Conservation (phyloP, 1,284 basidiomycete species). For the Cutaneotrichosporon mucoides region DNA sequence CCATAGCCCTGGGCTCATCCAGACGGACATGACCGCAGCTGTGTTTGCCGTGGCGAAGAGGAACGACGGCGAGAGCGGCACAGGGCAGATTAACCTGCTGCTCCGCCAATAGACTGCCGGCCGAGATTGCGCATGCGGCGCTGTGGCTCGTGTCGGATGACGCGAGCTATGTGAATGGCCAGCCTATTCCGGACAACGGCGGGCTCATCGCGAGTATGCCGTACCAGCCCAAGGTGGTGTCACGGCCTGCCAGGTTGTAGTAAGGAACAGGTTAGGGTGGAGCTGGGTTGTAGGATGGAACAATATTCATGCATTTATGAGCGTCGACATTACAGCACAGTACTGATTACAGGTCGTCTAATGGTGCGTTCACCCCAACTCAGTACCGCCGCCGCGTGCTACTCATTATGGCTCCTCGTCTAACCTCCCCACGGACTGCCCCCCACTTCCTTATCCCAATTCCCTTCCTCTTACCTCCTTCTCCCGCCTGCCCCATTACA, state of each 20-base stretch:
- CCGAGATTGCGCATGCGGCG: conserved; percentile 72
- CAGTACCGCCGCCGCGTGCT: too few relatives aligned
- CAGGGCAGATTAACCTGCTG: conserved; percentile 82
- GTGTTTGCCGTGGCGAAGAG: conserved; percentile 75
- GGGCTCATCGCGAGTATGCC: conserved; percentile 71
- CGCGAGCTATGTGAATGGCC: conserved; percentile 87
- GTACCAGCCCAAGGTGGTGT: conserved; percentile 49
- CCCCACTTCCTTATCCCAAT: too few relatives aligned
- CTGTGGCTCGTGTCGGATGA: conserved; percentile 87
- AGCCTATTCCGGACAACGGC: conserved; percentile 81
- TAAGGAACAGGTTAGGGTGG: too few relatives aligned
- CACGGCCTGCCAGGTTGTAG: too few relatives aligned
- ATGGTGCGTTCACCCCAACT: too few relatives aligned
- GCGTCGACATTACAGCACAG: too few relatives aligned
- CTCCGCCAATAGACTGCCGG: conserved; percentile 66
- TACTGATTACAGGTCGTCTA: too few relatives aligned
- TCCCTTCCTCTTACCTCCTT: too few relatives aligned
- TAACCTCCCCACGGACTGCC: too few relatives aligned
- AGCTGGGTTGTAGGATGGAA: too few relatives aligned
- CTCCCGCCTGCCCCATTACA: background rate
- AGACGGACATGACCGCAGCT: conserved; percentile 72
- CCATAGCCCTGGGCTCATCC: conserved; percentile 88
- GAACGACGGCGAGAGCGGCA: conserved; percentile 54
- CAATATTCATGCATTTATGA: too few relatives aligned
- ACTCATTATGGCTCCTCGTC: too few relatives aligned